Percentiles rank a stretch among this genome's conserved stretches.
phyloP scores from a whole-genome alignment of 129 eudicot species.

The Scalesia atractyloides region DNA sequence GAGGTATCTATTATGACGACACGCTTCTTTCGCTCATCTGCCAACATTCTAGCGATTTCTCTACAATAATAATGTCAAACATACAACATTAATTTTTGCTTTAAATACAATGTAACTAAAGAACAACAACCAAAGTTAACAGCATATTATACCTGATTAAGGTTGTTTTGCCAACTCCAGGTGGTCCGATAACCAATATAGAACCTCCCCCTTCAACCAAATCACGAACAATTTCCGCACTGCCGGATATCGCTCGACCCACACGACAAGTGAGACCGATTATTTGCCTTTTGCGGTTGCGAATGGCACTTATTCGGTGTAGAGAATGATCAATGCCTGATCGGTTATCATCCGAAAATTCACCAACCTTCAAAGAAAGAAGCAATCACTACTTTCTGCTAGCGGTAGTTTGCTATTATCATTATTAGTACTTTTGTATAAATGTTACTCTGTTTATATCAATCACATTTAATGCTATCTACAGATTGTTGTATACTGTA shows the following conservation, averaged over 20 bases:
- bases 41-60: slow-evolving; percentile 94
- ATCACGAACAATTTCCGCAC: slow-evolving; percentile 94
- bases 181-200: slow-evolving; percentile 96
- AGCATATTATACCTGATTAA: slow-evolving; percentile 67
- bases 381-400: not conserved
- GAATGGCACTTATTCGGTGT: slow-evolving; percentile 95
- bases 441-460: no score
- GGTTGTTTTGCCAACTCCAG: slow-evolving; percentile 99
- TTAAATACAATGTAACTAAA: slow-evolving; percentile 6
- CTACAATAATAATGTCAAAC: slow-evolving; percentile 40
- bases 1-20: slow-evolving; percentile 94
- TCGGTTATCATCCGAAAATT: slow-evolving; percentile 93
- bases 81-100: not conserved
- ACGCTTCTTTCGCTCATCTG: slow-evolving; percentile 86
- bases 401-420: no score
- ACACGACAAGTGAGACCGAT: slow-evolving; percentile 97
- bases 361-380: slow-evolving; percentile 76
- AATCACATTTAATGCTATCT: no score
- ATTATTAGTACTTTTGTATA: no score
- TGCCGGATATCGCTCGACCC: slow-evolving; percentile 93
- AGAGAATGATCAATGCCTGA: slow-evolving; percentile 89
- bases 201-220: slow-evolving; percentile 91
- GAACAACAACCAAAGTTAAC: slow-evolving; percentile 4
- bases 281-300: slow-evolving; percentile 87
- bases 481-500: no score